A percentile compares a stretch with the other conserved stretches of the same genome.
Evolutionary conservation across 2,329 filamentous ascomycete genomes (phyloP).

Genomic region (Cladosporium sp.): DNA sequence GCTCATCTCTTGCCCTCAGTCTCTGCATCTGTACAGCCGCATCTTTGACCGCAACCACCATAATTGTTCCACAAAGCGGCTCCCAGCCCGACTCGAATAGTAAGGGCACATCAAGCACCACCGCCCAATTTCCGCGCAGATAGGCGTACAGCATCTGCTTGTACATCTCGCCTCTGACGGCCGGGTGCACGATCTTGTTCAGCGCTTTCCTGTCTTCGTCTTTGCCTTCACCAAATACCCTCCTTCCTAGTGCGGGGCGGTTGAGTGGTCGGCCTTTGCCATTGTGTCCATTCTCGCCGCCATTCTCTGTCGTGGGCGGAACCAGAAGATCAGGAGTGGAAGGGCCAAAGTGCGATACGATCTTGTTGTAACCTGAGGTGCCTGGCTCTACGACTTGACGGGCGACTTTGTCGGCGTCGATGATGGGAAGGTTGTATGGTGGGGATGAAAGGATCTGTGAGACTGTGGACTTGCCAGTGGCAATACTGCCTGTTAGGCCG

Average conservation of each 20-base stretch:
- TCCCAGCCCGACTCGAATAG: slow-evolving; percentile 90
- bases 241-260: slow-evolving; percentile 75
- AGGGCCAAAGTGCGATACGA: slow-evolving; percentile 76
- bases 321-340: slow-evolving; percentile 84
- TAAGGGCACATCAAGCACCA: slow-evolving; percentile 87
- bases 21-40: slow-evolving; percentile 79
- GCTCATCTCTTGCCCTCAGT: slow-evolving; percentile 70
- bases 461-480: slow-evolving; percentile 96
- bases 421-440: slow-evolving; percentile 83
- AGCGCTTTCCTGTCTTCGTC: slow-evolving; percentile 74
- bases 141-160: slow-evolving; percentile 71
- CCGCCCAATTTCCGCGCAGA: slow-evolving; percentile 76
- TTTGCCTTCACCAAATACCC: slow-evolving; percentile 80
- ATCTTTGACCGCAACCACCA: slow-evolving; percentile 84
- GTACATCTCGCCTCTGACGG: slow-evolving; percentile 81
- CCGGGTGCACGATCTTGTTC: slow-evolving; percentile 90
- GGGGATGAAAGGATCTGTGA: slow-evolving; percentile 75
- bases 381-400: slow-evolving; percentile 94
- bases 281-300: slow-evolving; percentile 52
- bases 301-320: slow-evolving; percentile 48
- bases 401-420: slow-evolving; percentile 91
- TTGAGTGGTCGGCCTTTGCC: slow-evolving; percentile 76
- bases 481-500: slow-evolving; percentile 93
- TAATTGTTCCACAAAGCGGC: slow-evolving; percentile 75
- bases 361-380: slow-evolving; percentile 76